Evolutionary conservation across 192 early-diverging fungal genomes (phyloP), one percentile per base, ranked within the genome.

Genomic region (Bifiguratus adelaidae): DNA sequence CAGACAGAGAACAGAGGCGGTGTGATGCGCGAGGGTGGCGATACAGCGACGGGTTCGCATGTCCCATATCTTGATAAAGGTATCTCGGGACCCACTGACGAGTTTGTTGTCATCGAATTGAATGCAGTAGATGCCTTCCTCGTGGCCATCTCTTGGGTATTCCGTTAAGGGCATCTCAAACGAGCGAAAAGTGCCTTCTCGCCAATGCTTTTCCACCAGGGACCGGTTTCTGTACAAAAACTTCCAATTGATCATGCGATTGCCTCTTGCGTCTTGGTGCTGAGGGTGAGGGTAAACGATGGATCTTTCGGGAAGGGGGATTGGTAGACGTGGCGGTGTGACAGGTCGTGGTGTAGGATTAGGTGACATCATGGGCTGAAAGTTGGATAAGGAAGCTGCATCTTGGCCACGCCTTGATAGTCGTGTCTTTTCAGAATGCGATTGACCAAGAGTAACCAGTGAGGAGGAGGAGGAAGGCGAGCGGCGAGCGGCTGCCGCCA

Each of bases 41-140:
- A 71, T 55, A 43, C 72, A 75, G 41, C 43, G 35, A 0, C 71
- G 68, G 4, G 82, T 73, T 12, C 65, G 50, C 29, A 84, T 62
- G 54, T 91, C 81, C 86, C 88, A 92, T 20, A 91, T 53, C 56
- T 86, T 86, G 58, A 82, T 74, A 4, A 70, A 72, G 27, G 71
- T 52, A 41, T 88, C 85, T 12, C 85, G 69, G 37, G 79, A 81
- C 2, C 85, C 86, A 0, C 80, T 85, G 3, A 84, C 71, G 28
- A 89, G 55, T 51, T 76, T 86, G 37, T 71, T 32, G 7, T 68
- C 57, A 33, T 85, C 83, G 56, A 85, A 84, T 62, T 89, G 85
- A 40, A 89, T 52, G 34, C 80, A 87, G 54, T 97, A 97, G 3
- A 95, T 80, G 27, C 87, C 80, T 36, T 94, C 93, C 0, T 68